Evolutionary conservation across 192 early-diverging fungal genomes (phyloP), one percentile per base, ranked within the genome.

Genomic region (Podochytrium sp.): DNA sequence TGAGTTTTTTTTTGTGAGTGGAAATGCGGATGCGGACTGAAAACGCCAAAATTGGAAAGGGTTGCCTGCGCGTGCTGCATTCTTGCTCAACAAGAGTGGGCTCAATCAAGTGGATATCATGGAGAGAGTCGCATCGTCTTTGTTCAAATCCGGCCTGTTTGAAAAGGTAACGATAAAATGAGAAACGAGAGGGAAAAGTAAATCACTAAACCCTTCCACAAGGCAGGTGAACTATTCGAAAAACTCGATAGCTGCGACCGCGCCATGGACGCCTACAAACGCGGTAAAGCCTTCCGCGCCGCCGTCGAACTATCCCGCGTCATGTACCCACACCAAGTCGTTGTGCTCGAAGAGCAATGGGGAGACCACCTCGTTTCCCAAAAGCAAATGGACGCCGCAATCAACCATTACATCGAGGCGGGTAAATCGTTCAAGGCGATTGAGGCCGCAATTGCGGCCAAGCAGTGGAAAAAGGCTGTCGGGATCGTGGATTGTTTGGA

Each of bases 321-420:
- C 7, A 64, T 82, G 39, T 86, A 78, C 55, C 88, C 88, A 41
- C 78, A 84, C 32, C 75, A 89, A 73, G 86, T 89, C 27, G 76
- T 89, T 64, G 74, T 80, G 35, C 71, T 89, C 25, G 86, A 89
- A 80, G 88, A 89, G 79, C 85, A 87, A 79, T 90, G 88, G 88
- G 88, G 88, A 33, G 85, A 90, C 57, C 77, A 89, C 58, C 69
- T 90, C n/a, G 83, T 85, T 38, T 75, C 86, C 4, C 82, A 81
- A 42, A 87, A 87, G 66, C 88, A 89, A 56, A 86, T 86, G 73
- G 88, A 90, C 49, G 85, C 81, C 7, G 88, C 88, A 25, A 87
- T 90, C 55, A 89, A 89, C 67, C 88, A 90, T 52, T 90, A 86
- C 69, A 90, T 90, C 53, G 88, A 90, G 55, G 86, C 87, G 12